Percentiles rank a stretch among this genome's conserved stretches.
Evolutionary conservation across 306 rosid species (phyloP).

Genomic region (Fagus sylvatica): DNA sequence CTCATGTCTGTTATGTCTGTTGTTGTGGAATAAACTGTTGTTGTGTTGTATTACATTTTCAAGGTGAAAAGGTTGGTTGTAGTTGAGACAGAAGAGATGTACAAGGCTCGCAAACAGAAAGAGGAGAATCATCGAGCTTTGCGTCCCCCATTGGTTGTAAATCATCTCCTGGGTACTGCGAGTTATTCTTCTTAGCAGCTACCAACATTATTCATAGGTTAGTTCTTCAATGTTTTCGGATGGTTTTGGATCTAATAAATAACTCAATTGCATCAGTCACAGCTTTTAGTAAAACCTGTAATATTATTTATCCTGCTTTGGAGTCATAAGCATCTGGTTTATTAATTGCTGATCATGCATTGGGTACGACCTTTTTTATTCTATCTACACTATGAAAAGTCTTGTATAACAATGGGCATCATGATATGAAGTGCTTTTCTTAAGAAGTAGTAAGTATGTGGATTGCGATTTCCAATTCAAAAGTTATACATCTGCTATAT

Average conservation of each 20-base stretch:
- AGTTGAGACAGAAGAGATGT: constrained; percentile 60
- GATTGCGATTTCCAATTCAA: too few relatives aligned
- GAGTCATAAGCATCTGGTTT: too few relatives aligned
- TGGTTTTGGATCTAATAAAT: not conserved
- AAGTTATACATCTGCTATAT: too few relatives aligned
- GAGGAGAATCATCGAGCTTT: constrained; percentile 38
- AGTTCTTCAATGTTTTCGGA: constrained; percentile 9
- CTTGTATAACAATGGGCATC: too few relatives aligned
- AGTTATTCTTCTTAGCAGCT: constrained; percentile 29
- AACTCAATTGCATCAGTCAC: too few relatives aligned
- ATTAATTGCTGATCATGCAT: too few relatives aligned
- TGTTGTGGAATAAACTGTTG: not conserved
- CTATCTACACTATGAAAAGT: too few relatives aligned
- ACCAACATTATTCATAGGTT: constrained; percentile 25
- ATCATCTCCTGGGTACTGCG: constrained; percentile 38
- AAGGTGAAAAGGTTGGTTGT: constrained; percentile 58
- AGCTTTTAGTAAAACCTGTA: too few relatives aligned
- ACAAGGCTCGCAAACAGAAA: constrained; percentile 48
- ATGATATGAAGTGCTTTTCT: too few relatives aligned
- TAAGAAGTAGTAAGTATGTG: too few relatives aligned
- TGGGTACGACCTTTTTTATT: too few relatives aligned
- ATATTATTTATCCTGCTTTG: too few relatives aligned
- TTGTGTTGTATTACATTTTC: not conserved
- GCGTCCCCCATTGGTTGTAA: constrained; percentile 43
- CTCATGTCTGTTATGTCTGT: not conserved